Conservation (phyloP, 768 basidiomycete species). For the Cystobasidium onofrii region DNA sequence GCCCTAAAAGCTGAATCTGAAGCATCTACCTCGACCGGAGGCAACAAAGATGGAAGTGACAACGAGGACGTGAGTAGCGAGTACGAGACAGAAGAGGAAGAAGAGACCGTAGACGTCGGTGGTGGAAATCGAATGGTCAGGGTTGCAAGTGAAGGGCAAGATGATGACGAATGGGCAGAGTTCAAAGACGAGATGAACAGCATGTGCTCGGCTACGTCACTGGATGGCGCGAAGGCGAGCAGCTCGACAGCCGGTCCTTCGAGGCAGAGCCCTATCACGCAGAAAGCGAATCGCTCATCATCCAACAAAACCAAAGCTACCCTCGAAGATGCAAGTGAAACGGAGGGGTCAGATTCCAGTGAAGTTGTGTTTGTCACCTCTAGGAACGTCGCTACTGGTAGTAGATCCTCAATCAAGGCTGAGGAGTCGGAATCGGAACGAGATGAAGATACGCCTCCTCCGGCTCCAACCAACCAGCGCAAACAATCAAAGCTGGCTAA, state of each 20-base stretch:
- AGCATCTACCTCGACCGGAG: neutral
- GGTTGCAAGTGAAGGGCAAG: neutral
- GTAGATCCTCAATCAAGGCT: neutral
- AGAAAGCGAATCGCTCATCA: neutral
- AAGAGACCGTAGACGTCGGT: slow-evolving; percentile 21
- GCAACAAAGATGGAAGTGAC: neutral
- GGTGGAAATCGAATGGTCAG: neutral
- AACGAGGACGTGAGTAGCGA: neutral
- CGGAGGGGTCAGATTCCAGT: neutral
- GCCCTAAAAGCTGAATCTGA: neutral
- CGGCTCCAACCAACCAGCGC: neutral
- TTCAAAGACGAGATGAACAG: slow-evolving; percentile 1
- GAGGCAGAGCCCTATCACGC: neutral
- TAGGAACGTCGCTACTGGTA: neutral
- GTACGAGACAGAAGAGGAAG: slow-evolving; percentile 6
- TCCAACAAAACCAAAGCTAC: neutral
- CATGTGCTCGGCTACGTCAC: neutral
- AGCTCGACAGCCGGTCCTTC: neutral
- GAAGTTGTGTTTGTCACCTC: neutral
- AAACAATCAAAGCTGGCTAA: neutral
- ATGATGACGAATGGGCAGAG: slow-evolving; percentile 24
- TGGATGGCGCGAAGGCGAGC: neutral
- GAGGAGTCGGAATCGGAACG: neutral
- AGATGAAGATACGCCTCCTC: neutral
- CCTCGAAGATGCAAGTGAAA: neutral